These are phyloP conservation scores for Diaporthe ilicicola DNA, from an alignment of 2,329 filamentous ascomycete genomes.

Conservation along the genomic window DNA sequence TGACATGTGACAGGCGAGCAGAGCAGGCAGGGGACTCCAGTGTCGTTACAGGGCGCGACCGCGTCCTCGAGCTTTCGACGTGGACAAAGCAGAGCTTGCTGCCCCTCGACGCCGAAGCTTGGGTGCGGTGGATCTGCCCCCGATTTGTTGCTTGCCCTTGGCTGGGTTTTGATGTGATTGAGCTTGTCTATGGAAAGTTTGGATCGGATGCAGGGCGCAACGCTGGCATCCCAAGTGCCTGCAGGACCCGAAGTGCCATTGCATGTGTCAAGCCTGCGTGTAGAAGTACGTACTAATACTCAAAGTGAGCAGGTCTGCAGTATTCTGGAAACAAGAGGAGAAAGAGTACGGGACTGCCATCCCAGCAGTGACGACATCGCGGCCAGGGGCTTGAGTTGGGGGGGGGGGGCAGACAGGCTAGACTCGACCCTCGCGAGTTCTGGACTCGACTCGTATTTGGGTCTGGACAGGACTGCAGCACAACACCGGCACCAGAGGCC, in stretches of 20 bases:
- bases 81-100: slow-evolving; percentile 13
- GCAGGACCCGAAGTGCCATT: slow-evolving; percentile 11
- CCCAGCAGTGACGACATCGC: slow-evolving; percentile 7
- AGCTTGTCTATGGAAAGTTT: background rate
- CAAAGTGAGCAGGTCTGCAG: background rate
- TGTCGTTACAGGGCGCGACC: background rate
- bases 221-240: slow-evolving; percentile 3
- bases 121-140: background rate
- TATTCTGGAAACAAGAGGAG: background rate
- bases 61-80: background rate
- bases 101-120: background rate
- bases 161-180: slow-evolving; percentile 1
- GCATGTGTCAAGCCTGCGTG: slow-evolving; percentile 7
- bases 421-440: background rate
- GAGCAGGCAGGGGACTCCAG: background rate
- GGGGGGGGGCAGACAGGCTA: background rate
- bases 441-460: slow-evolving; percentile 2
- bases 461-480: slow-evolving; percentile 3
- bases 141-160: slow-evolving; percentile 8
- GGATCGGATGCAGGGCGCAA: background rate
- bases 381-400: background rate
- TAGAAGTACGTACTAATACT: background rate
- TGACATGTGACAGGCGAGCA: slow-evolving; percentile 15
- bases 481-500: background rate
- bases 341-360: no score